phyloP scores from a whole-genome alignment of 2,329 filamentous ascomycete genomes.

The Colletotrichum falcatum region DNA sequence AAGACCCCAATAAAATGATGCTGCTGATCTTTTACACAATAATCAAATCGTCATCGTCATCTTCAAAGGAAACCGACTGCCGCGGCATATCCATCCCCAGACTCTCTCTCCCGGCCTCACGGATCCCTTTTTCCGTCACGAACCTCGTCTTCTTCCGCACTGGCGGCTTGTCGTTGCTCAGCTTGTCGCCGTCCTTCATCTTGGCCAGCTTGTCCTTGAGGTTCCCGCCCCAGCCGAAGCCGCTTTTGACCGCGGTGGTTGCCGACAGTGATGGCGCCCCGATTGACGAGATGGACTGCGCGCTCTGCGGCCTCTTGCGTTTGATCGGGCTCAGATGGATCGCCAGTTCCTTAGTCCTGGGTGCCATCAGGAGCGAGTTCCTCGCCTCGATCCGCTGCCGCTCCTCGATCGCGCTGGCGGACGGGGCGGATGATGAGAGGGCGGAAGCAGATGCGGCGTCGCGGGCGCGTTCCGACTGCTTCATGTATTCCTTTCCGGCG shows the following conservation, averaged over 20 bases:
- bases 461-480: slow-evolving; percentile 45
- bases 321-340: slow-evolving; percentile 71
- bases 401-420: slow-evolving; percentile 44
- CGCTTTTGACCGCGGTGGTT: slow-evolving; percentile 44
- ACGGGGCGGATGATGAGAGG: slow-evolving; percentile 15
- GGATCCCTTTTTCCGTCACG: slow-evolving; percentile 81
- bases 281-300: slow-evolving; percentile 52
- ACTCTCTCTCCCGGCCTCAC: slow-evolving; percentile 81
- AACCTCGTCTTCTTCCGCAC: slow-evolving; percentile 83
- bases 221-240: slow-evolving; percentile 68
- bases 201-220: slow-evolving; percentile 67
- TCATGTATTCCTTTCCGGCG: slow-evolving; percentile 79
- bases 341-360: slow-evolving; percentile 54
- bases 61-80: slow-evolving; percentile 43
- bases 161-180: slow-evolving; percentile 53
- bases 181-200: slow-evolving; percentile 71
- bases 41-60: slow-evolving; percentile 64
- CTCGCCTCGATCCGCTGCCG: slow-evolving; percentile 56
- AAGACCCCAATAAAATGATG: slow-evolving; percentile 6
- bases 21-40: slow-evolving; percentile 46
- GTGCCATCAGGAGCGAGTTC: slow-evolving; percentile 56
- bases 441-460: slow-evolving; percentile 10
- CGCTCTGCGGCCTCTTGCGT: slow-evolving; percentile 68
- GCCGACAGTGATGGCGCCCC: slow-evolving; percentile 40
- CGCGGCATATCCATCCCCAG: slow-evolving; percentile 64